Percentiles rank a stretch among this genome's conserved stretches.
Conservation (phyloP, 2,329 filamentous ascomycete genomes). For the Grosmannia clavigera region DNA sequence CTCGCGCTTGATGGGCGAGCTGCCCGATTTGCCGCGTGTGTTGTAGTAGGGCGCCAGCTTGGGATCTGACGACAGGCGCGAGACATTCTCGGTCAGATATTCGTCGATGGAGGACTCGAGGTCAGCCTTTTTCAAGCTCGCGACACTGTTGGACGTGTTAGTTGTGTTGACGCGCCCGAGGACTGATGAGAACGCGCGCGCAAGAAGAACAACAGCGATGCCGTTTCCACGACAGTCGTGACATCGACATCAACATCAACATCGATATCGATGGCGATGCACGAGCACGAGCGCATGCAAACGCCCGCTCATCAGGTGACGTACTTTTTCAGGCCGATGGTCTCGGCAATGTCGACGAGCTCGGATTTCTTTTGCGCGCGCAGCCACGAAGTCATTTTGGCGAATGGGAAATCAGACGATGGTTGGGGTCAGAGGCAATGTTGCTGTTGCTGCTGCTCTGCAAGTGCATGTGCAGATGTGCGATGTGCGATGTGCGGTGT, state of each 20-base stretch:
- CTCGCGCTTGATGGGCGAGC: slow-evolving; percentile 51
- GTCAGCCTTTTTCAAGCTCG: slow-evolving; percentile 64
- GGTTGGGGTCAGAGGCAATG: neutral
- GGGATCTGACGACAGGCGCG: slow-evolving; percentile 49
- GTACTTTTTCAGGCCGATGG: slow-evolving; percentile 61
- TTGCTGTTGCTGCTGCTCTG: too few relatives aligned
- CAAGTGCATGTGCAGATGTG: too few relatives aligned
- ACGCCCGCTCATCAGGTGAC: neutral
- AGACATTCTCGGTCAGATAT: slow-evolving; percentile 56
- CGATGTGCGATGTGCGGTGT: too few relatives aligned
- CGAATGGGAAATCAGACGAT: neutral
- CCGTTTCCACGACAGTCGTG: too few relatives aligned
- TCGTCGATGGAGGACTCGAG: slow-evolving; percentile 65
- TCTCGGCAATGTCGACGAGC: slow-evolving; percentile 60
- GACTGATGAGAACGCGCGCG: neutral
- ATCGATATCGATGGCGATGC: neutral
- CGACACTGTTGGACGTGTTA: slow-evolving; percentile 38
- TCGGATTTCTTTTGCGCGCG: slow-evolving; percentile 73
- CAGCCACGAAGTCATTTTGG: slow-evolving; percentile 46
- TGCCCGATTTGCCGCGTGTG: slow-evolving; percentile 44
- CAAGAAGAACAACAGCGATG: too few relatives aligned
- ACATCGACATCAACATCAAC: too few relatives aligned
- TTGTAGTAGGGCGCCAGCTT: slow-evolving; percentile 66
- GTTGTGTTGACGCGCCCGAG: neutral
- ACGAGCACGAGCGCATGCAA: too few relatives aligned